Conservation (phyloP, 495 filamentous ascomycete genomes). For the Talaromyces trachyspermus region DNA sequence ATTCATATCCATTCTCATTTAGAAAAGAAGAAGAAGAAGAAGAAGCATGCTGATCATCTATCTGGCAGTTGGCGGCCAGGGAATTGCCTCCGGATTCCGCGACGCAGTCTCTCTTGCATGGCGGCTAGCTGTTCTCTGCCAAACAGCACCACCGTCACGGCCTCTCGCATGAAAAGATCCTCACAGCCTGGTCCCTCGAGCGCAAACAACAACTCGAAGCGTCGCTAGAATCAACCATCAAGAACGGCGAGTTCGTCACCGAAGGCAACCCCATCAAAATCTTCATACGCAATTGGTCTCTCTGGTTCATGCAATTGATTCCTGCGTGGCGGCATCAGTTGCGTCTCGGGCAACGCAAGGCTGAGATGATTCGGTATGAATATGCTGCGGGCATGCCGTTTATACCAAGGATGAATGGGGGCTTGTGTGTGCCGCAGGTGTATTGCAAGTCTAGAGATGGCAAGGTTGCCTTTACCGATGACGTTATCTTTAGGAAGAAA, state of each 20-base stretch:
- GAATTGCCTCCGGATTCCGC: slow-evolving; percentile 39
- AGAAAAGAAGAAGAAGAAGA: no score
- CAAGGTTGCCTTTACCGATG: slow-evolving; percentile 19
- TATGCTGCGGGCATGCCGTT: slow-evolving; percentile 25
- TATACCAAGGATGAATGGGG: slow-evolving; percentile 20
- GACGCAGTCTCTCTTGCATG: slow-evolving; percentile 34
- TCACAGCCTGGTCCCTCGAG: slow-evolving; percentile 29
- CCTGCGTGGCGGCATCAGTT: slow-evolving; percentile 21
- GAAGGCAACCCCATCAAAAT: slow-evolving; percentile 18
- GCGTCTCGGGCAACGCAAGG: slow-evolving; percentile 19
- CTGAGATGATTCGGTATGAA: slow-evolving; percentile 20
- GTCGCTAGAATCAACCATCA: slow-evolving; percentile 26
- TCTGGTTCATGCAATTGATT: slow-evolving; percentile 26
- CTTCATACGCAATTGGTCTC: slow-evolving; percentile 26
- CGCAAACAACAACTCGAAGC: slow-evolving; percentile 32
- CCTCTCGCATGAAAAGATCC: slow-evolving; percentile 14
- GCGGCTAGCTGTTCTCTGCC: slow-evolving; percentile 35
- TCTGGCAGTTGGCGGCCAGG: slow-evolving; percentile 40
- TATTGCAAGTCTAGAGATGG: slow-evolving; percentile 15
- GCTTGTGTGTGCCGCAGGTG: slow-evolving; percentile 25
- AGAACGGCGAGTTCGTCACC: slow-evolving; percentile 27
- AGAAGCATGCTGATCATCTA: not conserved
- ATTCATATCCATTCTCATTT: no score
- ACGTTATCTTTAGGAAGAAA: slow-evolving; percentile 18
- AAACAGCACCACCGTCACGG: not conserved